Base-by-base conservation (phyloP, 2,329 filamentous ascomycete genomes). In the Colletotrichum chrysophilum region DNA sequence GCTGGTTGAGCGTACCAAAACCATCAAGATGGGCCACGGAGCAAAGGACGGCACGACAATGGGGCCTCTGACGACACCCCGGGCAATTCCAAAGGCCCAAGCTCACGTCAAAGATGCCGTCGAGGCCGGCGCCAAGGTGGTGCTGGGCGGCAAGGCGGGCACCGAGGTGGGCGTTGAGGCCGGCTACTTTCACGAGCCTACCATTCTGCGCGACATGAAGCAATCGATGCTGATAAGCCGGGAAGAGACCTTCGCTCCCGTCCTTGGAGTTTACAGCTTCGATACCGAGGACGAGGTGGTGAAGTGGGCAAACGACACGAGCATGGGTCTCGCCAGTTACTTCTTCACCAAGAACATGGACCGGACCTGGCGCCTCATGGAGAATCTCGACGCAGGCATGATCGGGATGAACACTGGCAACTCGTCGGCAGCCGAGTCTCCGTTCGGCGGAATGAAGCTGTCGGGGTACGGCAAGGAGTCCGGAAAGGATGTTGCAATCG, bases 171-270 rank as follows among this genome's bases (percentile, higher is more conserved):
- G 73, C 4, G 16, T 75, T 1, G 62, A 43, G 56, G 55, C 56
- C 7, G 92, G 92, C 6, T 94, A 94, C 83, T 96, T 95, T 86
- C 95, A 91, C 84, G 89, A 93, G 77, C 93, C 92, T 1, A 96
- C 94, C 0, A 90, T 96, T 28, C 88, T 96, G 70, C 90, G 91
- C 26, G 91, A 91, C 68, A 94, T 94, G 88, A 94, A 85, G 24
- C 86, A 87, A 61, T 88, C 92, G 30, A 96, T 96, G 94, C 84
- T 87, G 36, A 85, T 96, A 43, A 89, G 91, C 12, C 86, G 86
- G 0, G 94, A 96, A 81, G 94, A 96, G 84, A 96, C 93, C 0
- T 96, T 96, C 79, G 94, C 94, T 0, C 94, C 94, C 2, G 91
- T 95, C 0, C 93, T 93, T 1, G 93, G 91, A 1, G 82, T 96